Base-by-base conservation (phyloP, 441 rosid species). In the Eruca vesicaria region DNA sequence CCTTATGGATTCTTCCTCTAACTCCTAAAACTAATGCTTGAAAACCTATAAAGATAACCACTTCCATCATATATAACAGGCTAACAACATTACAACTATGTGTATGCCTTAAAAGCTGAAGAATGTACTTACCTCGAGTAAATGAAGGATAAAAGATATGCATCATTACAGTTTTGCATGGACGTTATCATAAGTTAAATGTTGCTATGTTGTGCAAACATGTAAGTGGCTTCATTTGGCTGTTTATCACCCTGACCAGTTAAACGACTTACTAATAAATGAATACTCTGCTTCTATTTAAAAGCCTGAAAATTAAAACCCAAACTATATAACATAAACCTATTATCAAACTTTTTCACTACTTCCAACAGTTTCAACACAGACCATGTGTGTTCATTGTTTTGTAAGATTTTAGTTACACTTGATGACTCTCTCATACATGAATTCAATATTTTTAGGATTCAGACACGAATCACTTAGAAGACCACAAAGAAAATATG, bases 101-200 rank as follows among this genome's bases (percentile, higher is more conserved):
- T 41, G 7, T 41, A 41, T 41, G 50, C 50, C 50, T 14, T 41
- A 41, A 41, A n/a, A 33, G 7, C 5, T 20, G 63, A 21, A 48
- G 63, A 55, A 35, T 32, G 6, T 6, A 32, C 88, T 85, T 87
- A 87, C 88, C 85, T 80, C 84, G 32, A 83, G 72, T 87, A 88
- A 62, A 87, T 79, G 77, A 85, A 86, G 21, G 71, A 73, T 63
- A 85, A 41, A 74, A 84, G 70, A 76, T 88, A 85, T 33, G 90
- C 90, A 20, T 88, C 88, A 77, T 85, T 86, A 69, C 87, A 84
- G 65, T 86, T 86, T 83, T 86, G 88, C 43, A 83, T 79, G 0
- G 87, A 83, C 2, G 88, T 84, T 2, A 78, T 77, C 88, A 86
- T 82, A 81, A 86, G 78, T 76, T 84, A 86, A 57, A 86, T 77